Conservation (phyloP, 179 eudicot genomes). For the Beta corolliflora region DNA sequence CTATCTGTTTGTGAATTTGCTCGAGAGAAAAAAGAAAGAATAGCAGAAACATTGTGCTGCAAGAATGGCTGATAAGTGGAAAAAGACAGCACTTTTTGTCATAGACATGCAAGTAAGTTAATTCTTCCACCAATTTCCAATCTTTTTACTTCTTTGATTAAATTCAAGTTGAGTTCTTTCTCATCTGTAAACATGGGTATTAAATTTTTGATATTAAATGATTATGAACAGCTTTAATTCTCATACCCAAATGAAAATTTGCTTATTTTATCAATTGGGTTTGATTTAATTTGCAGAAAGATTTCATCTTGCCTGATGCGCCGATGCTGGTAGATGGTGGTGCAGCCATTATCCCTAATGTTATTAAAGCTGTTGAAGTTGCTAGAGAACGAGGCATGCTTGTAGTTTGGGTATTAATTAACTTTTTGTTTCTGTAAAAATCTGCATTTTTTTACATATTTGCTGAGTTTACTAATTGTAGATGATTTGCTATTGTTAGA, state of each 20-base stretch:
- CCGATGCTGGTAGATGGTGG: constrained; percentile 67
- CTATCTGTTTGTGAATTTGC: constrained; percentile 4
- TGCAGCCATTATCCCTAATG: constrained; percentile 77
- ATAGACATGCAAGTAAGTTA: constrained; percentile 79
- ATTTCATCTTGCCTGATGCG: constrained; percentile 65
- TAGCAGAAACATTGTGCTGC: not conserved
- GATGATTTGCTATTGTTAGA: not conserved
- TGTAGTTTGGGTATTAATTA: constrained; percentile 83
- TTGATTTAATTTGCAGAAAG: constrained; percentile 54
- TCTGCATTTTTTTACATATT: not conserved
- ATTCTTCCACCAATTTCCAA: not conserved
- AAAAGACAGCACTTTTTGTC: constrained; percentile 74
- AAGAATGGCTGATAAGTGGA: constrained; percentile 45
- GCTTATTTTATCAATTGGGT: not conserved
- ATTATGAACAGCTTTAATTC: not conserved
- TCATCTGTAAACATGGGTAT: not conserved
- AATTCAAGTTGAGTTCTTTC: not conserved
- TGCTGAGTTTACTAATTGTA: not conserved
- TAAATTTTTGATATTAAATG: not conserved
- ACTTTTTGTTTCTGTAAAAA: no score
- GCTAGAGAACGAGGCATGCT: constrained; percentile 80
- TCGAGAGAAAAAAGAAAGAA: not conserved
- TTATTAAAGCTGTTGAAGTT: constrained; percentile 73
- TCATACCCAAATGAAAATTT: not conserved
- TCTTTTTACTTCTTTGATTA: not conserved